Evolutionary conservation across 1,284 basidiomycete species (phyloP).

Genomic region (Cutaneotrichosporon cutaneum): DNA sequence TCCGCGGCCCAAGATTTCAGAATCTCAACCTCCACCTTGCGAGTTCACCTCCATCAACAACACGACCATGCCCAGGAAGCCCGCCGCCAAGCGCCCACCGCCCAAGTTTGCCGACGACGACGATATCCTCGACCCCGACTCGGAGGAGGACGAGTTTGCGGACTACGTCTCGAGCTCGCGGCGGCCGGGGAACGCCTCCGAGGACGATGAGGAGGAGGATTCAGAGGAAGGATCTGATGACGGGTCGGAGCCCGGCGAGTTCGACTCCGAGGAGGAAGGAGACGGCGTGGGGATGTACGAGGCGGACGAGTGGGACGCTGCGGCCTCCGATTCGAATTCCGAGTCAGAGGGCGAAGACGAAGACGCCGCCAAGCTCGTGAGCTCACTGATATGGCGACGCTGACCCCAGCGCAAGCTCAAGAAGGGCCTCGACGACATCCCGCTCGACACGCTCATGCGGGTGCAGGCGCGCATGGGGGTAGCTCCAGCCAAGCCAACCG

Average conservation of each 20-base stretch:
- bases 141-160: constrained; percentile 49
- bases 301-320: constrained; percentile 48
- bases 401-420: constrained; percentile 18
- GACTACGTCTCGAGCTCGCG: constrained; percentile 14
- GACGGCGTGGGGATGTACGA: constrained; percentile 44
- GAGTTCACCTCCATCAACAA: constrained; percentile 6
- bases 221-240: constrained; percentile 15
- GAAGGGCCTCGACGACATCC: constrained; percentile 26
- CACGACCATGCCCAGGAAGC: constrained; percentile 30
- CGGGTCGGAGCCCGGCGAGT: constrained; percentile 39
- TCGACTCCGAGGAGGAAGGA: constrained; percentile 40
- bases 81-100: constrained; percentile 23
- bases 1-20: constrained; percentile 10
- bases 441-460: constrained; percentile 55
- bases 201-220: constrained; percentile 54
- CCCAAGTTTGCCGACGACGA: constrained; percentile 18
- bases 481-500: constrained; percentile 10
- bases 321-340: constrained; percentile 24
- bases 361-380: constrained; percentile 2
- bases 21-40: constrained; percentile 2
- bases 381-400: neutral
- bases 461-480: constrained; percentile 29
- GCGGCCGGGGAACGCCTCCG: constrained; percentile 49
- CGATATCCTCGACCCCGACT: constrained; percentile 44
- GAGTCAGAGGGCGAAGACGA: constrained; percentile 18